These are phyloP conservation scores for Cutaneotrichosporon sp. DNA, from an alignment of 1,284 basidiomycete species.

Conservation along the genomic window DNA sequence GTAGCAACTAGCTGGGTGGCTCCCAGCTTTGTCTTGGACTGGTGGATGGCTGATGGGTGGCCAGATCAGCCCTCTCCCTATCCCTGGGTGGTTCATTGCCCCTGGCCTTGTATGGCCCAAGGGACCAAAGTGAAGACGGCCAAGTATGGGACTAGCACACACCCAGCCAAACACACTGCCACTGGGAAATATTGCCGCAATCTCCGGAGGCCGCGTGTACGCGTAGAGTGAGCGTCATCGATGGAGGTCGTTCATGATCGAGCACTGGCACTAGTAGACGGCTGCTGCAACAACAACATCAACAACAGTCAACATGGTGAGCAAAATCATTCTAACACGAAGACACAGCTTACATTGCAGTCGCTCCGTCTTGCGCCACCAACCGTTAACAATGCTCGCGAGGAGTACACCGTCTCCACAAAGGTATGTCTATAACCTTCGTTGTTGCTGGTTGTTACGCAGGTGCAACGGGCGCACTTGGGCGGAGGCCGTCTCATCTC, in stretches of 20 bases:
- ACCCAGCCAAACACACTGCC: neutral
- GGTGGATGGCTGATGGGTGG: too few relatives aligned
- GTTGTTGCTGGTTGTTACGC: neutral
- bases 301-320: constrained; percentile 29
- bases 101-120: too few relatives aligned
- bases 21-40: neutral
- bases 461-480: neutral
- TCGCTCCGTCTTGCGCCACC: constrained; percentile 46
- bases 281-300: constrained; percentile 13
- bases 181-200: neutral
- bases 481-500: neutral
- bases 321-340: neutral
- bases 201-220: constrained; percentile 11
- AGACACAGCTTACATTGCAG: constrained; percentile 22
- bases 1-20: too few relatives aligned
- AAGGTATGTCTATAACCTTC: constrained; percentile 30
- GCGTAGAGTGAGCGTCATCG: constrained; percentile 13
- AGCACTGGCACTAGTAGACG: neutral
- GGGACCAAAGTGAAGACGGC: neutral
- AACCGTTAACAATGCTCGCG: constrained; percentile 39
- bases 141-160: neutral
- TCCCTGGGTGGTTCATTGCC: too few relatives aligned
- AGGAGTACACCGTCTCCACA: constrained; percentile 43
- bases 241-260: neutral
- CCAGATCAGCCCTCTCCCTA: too few relatives aligned